A percentile compares a stretch with the other conserved stretches of the same genome.
Conservation (phyloP, 2,329 filamentous ascomycete species). For the Cladosporium sp. region DNA sequence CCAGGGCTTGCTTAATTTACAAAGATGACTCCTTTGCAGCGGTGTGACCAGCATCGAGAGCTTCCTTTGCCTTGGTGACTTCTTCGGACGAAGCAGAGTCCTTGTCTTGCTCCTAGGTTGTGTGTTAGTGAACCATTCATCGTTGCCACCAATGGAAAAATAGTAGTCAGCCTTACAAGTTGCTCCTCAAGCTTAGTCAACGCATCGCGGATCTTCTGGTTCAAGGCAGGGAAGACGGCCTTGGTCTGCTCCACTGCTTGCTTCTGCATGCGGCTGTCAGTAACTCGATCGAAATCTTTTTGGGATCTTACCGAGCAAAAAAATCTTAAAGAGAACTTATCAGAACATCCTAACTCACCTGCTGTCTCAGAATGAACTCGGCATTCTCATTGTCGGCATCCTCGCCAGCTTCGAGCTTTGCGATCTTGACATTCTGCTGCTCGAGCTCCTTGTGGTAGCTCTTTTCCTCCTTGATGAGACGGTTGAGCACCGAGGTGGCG, state of each 20-base stretch:
- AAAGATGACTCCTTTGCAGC: conserved; percentile 42
- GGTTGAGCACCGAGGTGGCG: conserved; percentile 74
- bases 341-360: conserved; percentile 58
- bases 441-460: conserved; percentile 86
- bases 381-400: conserved; percentile 65
- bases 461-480: conserved; percentile 86
- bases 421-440: conserved; percentile 71
- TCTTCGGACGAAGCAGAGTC: conserved; percentile 45
- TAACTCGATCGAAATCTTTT: too few species aligned
- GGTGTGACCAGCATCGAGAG: conserved; percentile 44
- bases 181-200: conserved; percentile 73
- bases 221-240: conserved; percentile 74
- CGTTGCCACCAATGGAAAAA: too few species aligned
- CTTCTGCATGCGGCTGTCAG: conserved; percentile 54
- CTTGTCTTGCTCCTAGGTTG: conserved; percentile 44
- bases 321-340: too few species aligned
- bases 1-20: neutral
- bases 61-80: conserved; percentile 49
- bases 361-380: conserved; percentile 79
- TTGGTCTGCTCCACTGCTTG: conserved; percentile 85
- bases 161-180: conserved; percentile 60
- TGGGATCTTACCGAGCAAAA: too few species aligned
- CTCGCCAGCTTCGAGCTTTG: conserved; percentile 61
- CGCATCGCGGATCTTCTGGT: conserved; percentile 70
- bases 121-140: neutral